phyloP scores from a whole-genome alignment of 2,329 filamentous ascomycete genomes.

The Exophiala sideris region DNA sequence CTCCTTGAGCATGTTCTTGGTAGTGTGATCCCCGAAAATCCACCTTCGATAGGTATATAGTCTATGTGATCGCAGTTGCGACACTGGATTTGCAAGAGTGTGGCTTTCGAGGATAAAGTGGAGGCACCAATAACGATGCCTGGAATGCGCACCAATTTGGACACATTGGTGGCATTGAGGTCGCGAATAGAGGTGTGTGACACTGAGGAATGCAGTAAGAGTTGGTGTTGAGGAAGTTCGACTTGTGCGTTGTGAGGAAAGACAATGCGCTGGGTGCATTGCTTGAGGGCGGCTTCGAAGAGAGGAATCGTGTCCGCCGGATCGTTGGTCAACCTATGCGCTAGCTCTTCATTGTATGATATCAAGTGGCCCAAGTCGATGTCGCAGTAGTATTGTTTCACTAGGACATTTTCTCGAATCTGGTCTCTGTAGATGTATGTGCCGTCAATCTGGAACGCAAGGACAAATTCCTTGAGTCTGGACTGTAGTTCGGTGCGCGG shows the following conservation, averaged over 20 bases:
- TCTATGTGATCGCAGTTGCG: slow-evolving; percentile 75
- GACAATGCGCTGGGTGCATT: slow-evolving; percentile 89
- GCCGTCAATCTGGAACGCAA: slow-evolving; percentile 92
- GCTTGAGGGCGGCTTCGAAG: slow-evolving; percentile 84
- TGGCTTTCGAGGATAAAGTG: slow-evolving; percentile 94
- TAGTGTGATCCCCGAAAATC: slow-evolving; percentile 82
- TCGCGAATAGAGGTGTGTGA: slow-evolving; percentile 91
- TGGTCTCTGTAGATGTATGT: slow-evolving; percentile 97
- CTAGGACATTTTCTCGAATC: slow-evolving; percentile 86
- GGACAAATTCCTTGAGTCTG: slow-evolving; percentile 82
- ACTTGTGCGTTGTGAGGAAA: slow-evolving; percentile 69
- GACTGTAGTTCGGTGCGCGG: slow-evolving; percentile 69
- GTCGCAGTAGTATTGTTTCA: slow-evolving; percentile 94
- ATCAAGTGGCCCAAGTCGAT: slow-evolving; percentile 94
- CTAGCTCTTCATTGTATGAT: slow-evolving; percentile 92
- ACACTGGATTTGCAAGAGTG: slow-evolving; percentile 80
- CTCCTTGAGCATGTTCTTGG: slow-evolving; percentile 71
- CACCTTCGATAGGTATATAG: slow-evolving; percentile 70
- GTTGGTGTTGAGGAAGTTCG: slow-evolving; percentile 83
- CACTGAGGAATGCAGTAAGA: slow-evolving; percentile 88
- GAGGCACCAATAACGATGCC: slow-evolving; percentile 97
- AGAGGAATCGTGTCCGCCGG: slow-evolving; percentile 90
- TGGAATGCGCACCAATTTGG: slow-evolving; percentile 90
- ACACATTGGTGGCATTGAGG: slow-evolving; percentile 87
- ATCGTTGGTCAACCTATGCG: slow-evolving; percentile 82